Evolutionary conservation across 1,139 yeast species (phyloP).

Genomic region (Suhomyces bokatorum): DNA sequence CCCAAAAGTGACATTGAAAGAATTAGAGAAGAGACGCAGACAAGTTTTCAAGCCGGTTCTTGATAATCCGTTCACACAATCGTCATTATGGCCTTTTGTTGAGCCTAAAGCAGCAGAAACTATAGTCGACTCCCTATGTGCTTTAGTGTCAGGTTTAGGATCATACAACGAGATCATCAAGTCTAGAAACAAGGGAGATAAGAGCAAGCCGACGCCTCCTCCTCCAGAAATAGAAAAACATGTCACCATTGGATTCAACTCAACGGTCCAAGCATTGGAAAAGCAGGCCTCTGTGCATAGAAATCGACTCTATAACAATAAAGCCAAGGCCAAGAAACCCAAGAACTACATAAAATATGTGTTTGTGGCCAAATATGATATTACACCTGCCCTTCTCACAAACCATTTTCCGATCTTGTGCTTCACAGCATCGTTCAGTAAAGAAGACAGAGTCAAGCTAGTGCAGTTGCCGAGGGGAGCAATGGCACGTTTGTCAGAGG

Average conservation of each 20-base stretch:
- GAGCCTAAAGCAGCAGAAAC: slow-evolving; percentile 37
- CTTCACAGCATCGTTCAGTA: slow-evolving; percentile 41
- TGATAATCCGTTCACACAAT: slow-evolving; percentile 58
- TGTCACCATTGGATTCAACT: slow-evolving; percentile 54
- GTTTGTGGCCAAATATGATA: slow-evolving; percentile 57
- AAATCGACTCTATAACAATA: slow-evolving; percentile 10
- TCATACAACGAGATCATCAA: slow-evolving; percentile 26
- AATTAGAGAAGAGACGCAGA: slow-evolving; percentile 43
- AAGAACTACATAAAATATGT: slow-evolving; percentile 35
- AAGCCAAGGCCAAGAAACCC: slow-evolving; percentile 8
- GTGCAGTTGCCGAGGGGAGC: slow-evolving; percentile 56
- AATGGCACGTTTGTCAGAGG: slow-evolving; percentile 34
- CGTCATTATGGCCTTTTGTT: slow-evolving; percentile 53
- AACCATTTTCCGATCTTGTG: slow-evolving; percentile 55
- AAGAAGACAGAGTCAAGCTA: slow-evolving; percentile 41
- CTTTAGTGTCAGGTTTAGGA: slow-evolving; percentile 40
- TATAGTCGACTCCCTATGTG: slow-evolving; percentile 42
- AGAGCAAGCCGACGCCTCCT: slow-evolving; percentile 12
- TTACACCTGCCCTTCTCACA: slow-evolving; percentile 47
- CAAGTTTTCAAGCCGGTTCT: slow-evolving; percentile 62
- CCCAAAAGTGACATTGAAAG: slow-evolving; percentile 32
- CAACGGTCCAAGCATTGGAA: slow-evolving; percentile 52
- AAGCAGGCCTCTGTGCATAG: slow-evolving; percentile 38
- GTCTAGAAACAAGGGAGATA: slow-evolving; percentile 7
- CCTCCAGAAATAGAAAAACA: slow-evolving; percentile 28